Base-by-base conservation (phyloP, 179 eudicot species). In the Corrigiola litoralis region DNA sequence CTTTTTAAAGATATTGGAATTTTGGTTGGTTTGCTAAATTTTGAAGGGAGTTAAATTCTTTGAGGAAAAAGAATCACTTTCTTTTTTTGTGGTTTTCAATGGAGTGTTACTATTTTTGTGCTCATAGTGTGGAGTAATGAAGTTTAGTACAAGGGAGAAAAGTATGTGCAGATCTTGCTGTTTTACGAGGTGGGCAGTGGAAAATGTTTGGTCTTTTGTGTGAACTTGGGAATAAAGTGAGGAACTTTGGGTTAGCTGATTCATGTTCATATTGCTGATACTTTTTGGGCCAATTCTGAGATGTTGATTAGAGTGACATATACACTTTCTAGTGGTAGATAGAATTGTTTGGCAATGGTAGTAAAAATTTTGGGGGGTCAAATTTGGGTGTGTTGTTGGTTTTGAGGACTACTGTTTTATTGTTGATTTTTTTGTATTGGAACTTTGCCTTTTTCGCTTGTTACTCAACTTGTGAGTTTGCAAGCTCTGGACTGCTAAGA, bases 111-210 rank as follows among this genome's bases (percentile, higher is more conserved):
- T 27, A 52, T 27, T 2, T 52, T 52, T 58, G 29, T 47, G 49
- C 41, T 12, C 13, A 11, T 17, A 20, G 25, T 17, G 4, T 58
- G 38, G 38, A 38, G 9, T 32, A 25, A 33, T 40, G 0, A 14
- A 14, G 38, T 11, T 37, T 9, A 21, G 13, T 37, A 54, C n/a
- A 66, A 21, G 5, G 8, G 6, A 11, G 21, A 1, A 4, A 32
- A 31, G 42, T 66, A 7, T 14, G 33, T 59, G 62, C 55, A 72
- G 72, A 73, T 73, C 77, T 73, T 66, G 66, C 32, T 32, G 24
- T 40, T 48, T 7, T 21, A 24, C 63, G n/a, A 31, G 16, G 41
- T 32, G 58, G 23, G 27, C 14, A 49, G 17, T 40, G 45, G 16
- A 13, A 56, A 71, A 20, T 48, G 65, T 40, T 10, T 16, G 61